Percentiles rank a stretch among this genome's conserved stretches.
Conservation (phyloP, 805 yeast genomes). For the Pichia deserticola region DNA sequence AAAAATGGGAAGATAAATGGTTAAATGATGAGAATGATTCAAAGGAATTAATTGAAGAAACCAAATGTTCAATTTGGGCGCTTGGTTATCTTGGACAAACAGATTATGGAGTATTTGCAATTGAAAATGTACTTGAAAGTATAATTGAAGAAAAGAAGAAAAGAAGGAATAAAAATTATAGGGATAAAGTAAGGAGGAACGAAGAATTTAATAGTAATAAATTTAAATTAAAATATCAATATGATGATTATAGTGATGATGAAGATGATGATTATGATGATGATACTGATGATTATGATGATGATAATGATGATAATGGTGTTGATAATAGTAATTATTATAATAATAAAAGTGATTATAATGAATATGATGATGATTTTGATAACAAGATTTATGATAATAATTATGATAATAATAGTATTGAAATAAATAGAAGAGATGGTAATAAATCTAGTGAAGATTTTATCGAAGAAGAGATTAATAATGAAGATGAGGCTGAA, state of each 20-base stretch:
- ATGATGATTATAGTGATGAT: background rate
- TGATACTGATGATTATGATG: background rate
- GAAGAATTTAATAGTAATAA: no score
- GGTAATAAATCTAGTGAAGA: background rate
- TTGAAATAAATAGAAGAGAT: background rate
- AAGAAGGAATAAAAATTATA: background rate
- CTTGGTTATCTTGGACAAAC: constrained; percentile 4
- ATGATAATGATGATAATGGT: background rate
- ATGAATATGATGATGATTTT: background rate
- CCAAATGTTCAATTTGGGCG: constrained; percentile 2
- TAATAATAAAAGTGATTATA: background rate
- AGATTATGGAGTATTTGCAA: background rate
- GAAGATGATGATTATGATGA: background rate
- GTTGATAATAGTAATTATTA: background rate
- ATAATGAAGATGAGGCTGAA: background rate
- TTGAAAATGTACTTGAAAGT: constrained; percentile 1
- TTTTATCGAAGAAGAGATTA: background rate
- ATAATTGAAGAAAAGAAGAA: background rate
- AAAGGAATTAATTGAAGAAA: background rate
- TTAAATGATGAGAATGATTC: constrained; percentile 1
- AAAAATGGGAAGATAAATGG: constrained; percentile 1
- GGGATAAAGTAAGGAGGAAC: background rate
- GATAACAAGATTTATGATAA: background rate
- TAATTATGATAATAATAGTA: background rate
- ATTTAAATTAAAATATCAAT: no score